Percentiles rank a stretch among this genome's conserved stretches.
Evolutionary conservation across 768 basidiomycete genomes (phyloP).

Genomic region (Russula compacta): DNA sequence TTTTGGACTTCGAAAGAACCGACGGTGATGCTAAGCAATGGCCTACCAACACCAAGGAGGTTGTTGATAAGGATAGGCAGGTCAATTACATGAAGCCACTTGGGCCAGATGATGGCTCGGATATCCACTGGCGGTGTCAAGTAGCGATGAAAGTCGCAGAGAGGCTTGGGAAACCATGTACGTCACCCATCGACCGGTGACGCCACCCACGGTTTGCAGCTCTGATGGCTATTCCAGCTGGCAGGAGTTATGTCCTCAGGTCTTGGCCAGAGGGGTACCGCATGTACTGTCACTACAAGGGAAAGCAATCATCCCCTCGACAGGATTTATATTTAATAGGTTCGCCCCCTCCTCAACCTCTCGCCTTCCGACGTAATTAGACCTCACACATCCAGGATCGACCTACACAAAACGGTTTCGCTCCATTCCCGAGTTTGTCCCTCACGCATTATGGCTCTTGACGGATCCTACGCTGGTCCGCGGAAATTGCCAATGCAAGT

Average conservation of each 20-base stretch:
- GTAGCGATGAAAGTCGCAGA: slow-evolving; percentile 36
- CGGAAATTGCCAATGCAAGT: slow-evolving; percentile 61
- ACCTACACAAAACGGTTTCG: slow-evolving; percentile 47
- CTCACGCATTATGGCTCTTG: slow-evolving; percentile 76
- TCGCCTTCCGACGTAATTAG: background rate
- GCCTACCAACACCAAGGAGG: slow-evolving; percentile 47
- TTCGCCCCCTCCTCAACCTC: slow-evolving; percentile 24
- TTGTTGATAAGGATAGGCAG: slow-evolving; percentile 49
- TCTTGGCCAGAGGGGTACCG: slow-evolving; percentile 60
- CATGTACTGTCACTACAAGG: slow-evolving; percentile 71
- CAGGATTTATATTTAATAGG: slow-evolving; percentile 77
- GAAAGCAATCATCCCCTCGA: slow-evolving; percentile 41
- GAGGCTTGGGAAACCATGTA: slow-evolving; percentile 42
- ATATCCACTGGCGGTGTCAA: slow-evolving; percentile 45
- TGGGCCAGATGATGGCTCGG: slow-evolving; percentile 38
- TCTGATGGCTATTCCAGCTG: slow-evolving; percentile 29
- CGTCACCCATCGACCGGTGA: slow-evolving; percentile 18
- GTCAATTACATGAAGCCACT: slow-evolving; percentile 66
- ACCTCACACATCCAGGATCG: slow-evolving; percentile 30
- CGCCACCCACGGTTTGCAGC: background rate
- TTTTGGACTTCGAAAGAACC: slow-evolving; percentile 48
- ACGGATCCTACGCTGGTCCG: slow-evolving; percentile 40
- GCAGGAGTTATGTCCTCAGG: slow-evolving; percentile 49
- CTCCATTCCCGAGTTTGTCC: slow-evolving; percentile 77
- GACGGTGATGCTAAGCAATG: slow-evolving; percentile 49